Conservation (phyloP, 192 early-diverging fungal species). For the Backusella tuberculispora region DNA sequence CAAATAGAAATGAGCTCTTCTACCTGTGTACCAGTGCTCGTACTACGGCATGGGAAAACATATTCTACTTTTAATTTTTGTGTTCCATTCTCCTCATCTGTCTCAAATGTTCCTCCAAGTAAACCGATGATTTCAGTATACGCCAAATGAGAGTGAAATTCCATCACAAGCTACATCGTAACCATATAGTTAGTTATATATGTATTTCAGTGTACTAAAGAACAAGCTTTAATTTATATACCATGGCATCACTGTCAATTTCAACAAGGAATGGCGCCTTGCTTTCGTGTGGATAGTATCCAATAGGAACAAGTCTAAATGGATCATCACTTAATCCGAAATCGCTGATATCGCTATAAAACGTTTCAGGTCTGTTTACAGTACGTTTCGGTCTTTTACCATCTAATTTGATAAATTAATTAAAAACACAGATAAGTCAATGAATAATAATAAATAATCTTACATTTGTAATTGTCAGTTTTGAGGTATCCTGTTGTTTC, state of each 20-base stretch:
- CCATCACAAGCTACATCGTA: conserved; percentile 77
- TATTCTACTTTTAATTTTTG: conserved; percentile 60
- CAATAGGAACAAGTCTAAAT: conserved; percentile 58
- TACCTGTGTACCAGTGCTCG: conserved; percentile 66
- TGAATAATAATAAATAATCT: not conserved
- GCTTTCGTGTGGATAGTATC: conserved; percentile 45
- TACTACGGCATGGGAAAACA: conserved; percentile 82
- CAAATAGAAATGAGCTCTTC: not conserved
- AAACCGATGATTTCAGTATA: conserved; percentile 94
- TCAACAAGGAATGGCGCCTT: conserved; percentile 58
- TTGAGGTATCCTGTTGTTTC: conserved; percentile 40
- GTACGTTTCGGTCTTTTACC: conserved; percentile 31
- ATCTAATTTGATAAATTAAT: not conserved
- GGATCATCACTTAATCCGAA: conserved; percentile 52
- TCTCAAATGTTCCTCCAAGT: conserved; percentile 77
- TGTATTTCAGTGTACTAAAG: not conserved
- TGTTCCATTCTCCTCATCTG: conserved; percentile 28
- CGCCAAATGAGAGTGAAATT: conserved; percentile 92
- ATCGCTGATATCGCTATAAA: conserved; percentile 24
- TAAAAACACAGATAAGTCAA: not conserved
- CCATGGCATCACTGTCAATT: conserved; percentile 55
- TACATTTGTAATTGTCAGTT: not conserved
- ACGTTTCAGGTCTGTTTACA: conserved; percentile 26
- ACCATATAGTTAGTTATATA: not conserved
- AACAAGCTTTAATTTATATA: conserved; percentile 7